Percentiles rank a stretch among this genome's conserved stretches.
Conservation (phyloP, 108 stramenopile species). For the Cyclotella kingstonii region DNA sequence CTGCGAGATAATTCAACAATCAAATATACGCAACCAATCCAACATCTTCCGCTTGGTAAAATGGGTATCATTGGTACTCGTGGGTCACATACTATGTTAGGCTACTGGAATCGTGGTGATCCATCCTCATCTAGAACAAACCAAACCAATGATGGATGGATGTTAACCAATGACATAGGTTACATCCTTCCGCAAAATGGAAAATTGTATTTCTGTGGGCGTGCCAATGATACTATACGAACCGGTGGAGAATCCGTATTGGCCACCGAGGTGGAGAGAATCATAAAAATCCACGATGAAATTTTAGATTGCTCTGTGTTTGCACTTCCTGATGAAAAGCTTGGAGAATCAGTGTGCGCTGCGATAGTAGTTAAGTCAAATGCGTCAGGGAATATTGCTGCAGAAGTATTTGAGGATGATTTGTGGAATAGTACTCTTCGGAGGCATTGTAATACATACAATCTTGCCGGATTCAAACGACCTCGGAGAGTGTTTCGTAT, state of each 20-base stretch:
- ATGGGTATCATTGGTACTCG: slow-evolving; percentile 79
- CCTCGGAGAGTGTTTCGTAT: slow-evolving; percentile 55
- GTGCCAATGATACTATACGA: slow-evolving; percentile 79
- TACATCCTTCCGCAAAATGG: slow-evolving; percentile 48
- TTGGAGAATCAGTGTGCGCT: slow-evolving; percentile 75
- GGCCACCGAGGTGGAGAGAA: slow-evolving; percentile 84
- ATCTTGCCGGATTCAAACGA: slow-evolving; percentile 72
- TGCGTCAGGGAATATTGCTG: background rate
- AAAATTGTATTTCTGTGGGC: slow-evolving; percentile 73
- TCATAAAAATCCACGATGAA: slow-evolving; percentile 43
- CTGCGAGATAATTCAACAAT: too few relatives aligned
- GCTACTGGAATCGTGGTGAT: slow-evolving; percentile 81
- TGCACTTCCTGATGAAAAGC: slow-evolving; percentile 62
- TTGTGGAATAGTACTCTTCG: slow-evolving; percentile 22
- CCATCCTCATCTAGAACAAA: slow-evolving; percentile 7
- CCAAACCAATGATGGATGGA: slow-evolving; percentile 30
- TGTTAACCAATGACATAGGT: slow-evolving; percentile 78
- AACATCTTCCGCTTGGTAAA: slow-evolving; percentile 17
- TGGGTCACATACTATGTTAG: slow-evolving; percentile 88
- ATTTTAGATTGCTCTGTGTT: slow-evolving; percentile 76
- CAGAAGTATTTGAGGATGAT: slow-evolving; percentile 5
- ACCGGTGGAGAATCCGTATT: slow-evolving; percentile 90
- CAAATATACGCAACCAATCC: background rate
- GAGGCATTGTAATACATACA: slow-evolving; percentile 47
- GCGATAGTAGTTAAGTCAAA: slow-evolving; percentile 48